Percentiles rank a stretch among this genome's conserved stretches.
Conservation (phyloP, 495 filamentous ascomycete species). For the Lophiostoma macrostomum region DNA sequence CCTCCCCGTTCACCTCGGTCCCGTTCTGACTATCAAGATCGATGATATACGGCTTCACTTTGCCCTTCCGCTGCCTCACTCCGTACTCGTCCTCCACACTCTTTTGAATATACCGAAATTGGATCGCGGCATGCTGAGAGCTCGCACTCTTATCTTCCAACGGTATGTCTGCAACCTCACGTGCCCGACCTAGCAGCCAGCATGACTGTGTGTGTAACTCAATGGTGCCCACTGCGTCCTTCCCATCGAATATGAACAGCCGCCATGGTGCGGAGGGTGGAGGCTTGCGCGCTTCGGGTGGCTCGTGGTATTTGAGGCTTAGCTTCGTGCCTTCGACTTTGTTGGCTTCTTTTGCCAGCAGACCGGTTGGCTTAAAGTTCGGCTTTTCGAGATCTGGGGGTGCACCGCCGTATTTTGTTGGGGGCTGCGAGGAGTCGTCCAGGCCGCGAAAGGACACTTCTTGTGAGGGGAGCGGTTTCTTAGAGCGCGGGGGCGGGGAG, state of each 20-base stretch:
- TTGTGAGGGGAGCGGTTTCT: slow-evolving; percentile 40
- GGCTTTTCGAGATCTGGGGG: slow-evolving; percentile 59
- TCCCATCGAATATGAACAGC: slow-evolving; percentile 88
- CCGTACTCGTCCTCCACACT: slow-evolving; percentile 77
- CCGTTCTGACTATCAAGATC: slow-evolving; percentile 95
- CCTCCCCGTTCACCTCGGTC: slow-evolving; percentile 74
- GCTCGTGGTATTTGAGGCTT: slow-evolving; percentile 93
- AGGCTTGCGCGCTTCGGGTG: slow-evolving; percentile 85
- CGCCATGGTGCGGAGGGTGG: slow-evolving; percentile 76
- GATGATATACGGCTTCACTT: slow-evolving; percentile 85
- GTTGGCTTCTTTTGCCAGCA: slow-evolving; percentile 85
- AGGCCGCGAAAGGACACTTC: slow-evolving; percentile 37
- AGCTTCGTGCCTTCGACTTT: slow-evolving; percentile 65
- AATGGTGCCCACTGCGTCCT: slow-evolving; percentile 74
- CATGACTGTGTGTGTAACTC: slow-evolving; percentile 72
- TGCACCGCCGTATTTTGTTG: slow-evolving; percentile 22
- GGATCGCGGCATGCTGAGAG: slow-evolving; percentile 92
- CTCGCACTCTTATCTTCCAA: slow-evolving; percentile 89
- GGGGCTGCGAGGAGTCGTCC: slow-evolving; percentile 10
- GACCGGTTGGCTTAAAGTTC: slow-evolving; percentile 76
- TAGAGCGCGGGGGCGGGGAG: slow-evolving; percentile 27
- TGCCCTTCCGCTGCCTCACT: slow-evolving; percentile 61
- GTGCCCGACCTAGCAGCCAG: slow-evolving; percentile 85
- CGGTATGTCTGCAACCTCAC: slow-evolving; percentile 72
- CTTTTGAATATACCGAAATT: slow-evolving; percentile 76